phyloP scores from a whole-genome alignment of 495 filamentous ascomycete genomes.

The Staphylotrichum longicolle region DNA sequence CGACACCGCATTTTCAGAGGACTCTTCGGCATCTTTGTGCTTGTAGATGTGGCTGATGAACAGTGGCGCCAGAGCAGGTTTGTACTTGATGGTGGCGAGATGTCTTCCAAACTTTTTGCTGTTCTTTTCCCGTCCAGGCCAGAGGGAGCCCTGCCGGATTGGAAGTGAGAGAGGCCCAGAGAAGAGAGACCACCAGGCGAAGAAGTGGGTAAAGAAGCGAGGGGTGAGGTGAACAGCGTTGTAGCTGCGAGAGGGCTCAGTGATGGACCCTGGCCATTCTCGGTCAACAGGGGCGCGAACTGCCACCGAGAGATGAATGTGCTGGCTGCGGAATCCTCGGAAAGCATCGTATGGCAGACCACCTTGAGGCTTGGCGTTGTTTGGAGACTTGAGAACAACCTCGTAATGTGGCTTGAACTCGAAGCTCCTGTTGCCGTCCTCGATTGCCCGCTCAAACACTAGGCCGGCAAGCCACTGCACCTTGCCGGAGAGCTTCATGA shows the following conservation, averaged over 20 bases:
- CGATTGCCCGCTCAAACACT: constrained; percentile 81
- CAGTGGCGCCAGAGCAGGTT: constrained; percentile 85
- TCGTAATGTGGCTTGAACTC: constrained; percentile 91
- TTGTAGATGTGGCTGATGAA: constrained; percentile 98
- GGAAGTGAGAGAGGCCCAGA: constrained; percentile 92
- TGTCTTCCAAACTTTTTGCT: constrained; percentile 98
- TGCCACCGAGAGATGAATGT: constrained; percentile 91
- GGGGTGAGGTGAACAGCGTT: constrained; percentile 92
- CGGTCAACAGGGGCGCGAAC: constrained; percentile 77
- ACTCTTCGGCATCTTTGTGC: constrained; percentile 92
- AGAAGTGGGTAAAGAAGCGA: constrained; percentile 97
- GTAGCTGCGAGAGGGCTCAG: constrained; percentile 77
- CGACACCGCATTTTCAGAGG: constrained; percentile 72
- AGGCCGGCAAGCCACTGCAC: constrained; percentile 88
- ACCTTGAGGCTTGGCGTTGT: constrained; percentile 59
- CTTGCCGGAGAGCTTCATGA: constrained; percentile 96
- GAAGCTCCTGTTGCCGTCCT: constrained; percentile 66
- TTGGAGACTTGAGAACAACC: constrained; percentile 77
- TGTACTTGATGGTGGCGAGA: constrained; percentile 96
- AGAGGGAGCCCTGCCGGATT: constrained; percentile 85
- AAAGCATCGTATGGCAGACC: constrained; percentile 81
- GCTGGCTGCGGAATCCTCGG: constrained; percentile 86
- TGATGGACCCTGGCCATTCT: constrained; percentile 72
- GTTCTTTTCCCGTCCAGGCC: constrained; percentile 88
- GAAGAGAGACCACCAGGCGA: constrained; percentile 96